A percentile compares a stretch with the other conserved stretches of the same genome.
These are phyloP conservation scores for Boletus coccyginus DNA, from an alignment of 768 basidiomycete genomes.

Conservation along the genomic window DNA sequence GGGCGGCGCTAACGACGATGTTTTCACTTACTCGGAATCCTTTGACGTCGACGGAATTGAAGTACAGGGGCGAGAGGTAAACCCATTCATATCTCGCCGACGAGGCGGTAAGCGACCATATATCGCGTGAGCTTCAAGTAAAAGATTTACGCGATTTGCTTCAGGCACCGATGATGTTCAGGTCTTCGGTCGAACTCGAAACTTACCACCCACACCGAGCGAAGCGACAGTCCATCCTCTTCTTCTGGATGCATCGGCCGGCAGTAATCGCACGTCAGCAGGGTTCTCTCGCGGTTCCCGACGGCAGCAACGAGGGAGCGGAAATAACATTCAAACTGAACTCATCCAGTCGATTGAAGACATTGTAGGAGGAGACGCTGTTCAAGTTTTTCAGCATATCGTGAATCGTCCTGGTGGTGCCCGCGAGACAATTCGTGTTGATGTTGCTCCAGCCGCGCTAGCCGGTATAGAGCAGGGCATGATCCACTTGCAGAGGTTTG, in stretches of 20 bases:
- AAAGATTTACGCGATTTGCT: constrained; percentile 1
- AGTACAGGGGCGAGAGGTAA: constrained; percentile 41
- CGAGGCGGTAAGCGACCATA: constrained; percentile 36
- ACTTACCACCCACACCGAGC: constrained; percentile 46
- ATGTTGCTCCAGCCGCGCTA: constrained; percentile 65
- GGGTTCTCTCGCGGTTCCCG: constrained; percentile 49
- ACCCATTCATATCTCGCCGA: constrained; percentile 50
- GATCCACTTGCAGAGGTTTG: constrained; percentile 46
- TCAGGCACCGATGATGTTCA: constrained; percentile 54
- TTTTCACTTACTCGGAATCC: constrained; percentile 55
- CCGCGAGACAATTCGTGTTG: constrained; percentile 72
- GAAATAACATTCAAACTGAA: constrained; percentile 47
- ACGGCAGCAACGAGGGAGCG: constrained; percentile 54
- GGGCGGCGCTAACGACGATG: constrained; percentile 40
- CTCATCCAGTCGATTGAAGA: constrained; percentile 77
- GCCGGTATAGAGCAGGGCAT: constrained; percentile 58
- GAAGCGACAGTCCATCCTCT: constrained; percentile 82
- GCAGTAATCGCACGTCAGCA: constrained; percentile 42
- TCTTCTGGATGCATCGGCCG: constrained; percentile 59
- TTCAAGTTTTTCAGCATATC: constrained; percentile 82
- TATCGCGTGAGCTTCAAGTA: background rate
- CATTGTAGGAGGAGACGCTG: constrained; percentile 76
- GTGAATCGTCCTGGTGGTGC: constrained; percentile 58
- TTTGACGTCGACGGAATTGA: constrained; percentile 46
- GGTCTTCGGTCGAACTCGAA: constrained; percentile 63